phyloP scores from a whole-genome alignment of 1,284 basidiomycete genomes.

The Tetrapyrgos nigripes region DNA sequence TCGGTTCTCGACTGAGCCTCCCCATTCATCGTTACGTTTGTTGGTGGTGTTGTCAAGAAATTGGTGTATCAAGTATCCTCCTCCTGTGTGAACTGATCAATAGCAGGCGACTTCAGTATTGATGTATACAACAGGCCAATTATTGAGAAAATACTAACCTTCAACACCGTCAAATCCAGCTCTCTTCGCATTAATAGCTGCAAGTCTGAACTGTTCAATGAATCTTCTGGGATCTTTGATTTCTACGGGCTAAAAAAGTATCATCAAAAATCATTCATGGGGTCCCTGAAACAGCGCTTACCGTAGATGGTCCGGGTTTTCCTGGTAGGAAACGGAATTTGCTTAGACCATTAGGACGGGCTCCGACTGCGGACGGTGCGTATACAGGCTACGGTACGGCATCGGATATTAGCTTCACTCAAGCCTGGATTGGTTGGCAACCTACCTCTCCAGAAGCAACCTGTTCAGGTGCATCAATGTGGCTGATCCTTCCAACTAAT shows the following conservation, averaged over 20 bases:
- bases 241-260: conserved; percentile 40
- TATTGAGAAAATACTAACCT: conserved; percentile 37
- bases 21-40: conserved; percentile 65
- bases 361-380: conserved; percentile 25
- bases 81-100: conserved; percentile 43
- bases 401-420: conserved; percentile 42
- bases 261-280: no score
- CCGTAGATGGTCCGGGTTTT: background rate
- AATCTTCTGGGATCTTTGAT: conserved; percentile 46
- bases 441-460: conserved; percentile 39
- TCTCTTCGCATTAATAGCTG: conserved; percentile 59
- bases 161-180: conserved; percentile 76
- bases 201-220: conserved; percentile 52
- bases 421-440: conserved; percentile 27
- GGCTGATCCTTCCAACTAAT: conserved; percentile 40
- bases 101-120: no score
- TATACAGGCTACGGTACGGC: conserved; percentile 13
- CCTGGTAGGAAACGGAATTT: conserved; percentile 29
- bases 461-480: conserved; percentile 43
- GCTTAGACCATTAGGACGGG: conserved; percentile 21
- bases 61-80: conserved; percentile 60
- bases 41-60: conserved; percentile 62
- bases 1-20: conserved; percentile 64
- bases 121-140: no score
- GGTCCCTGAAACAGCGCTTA: background rate